These are phyloP conservation scores for Camelina laxa DNA, from an alignment of 345 rosid species.

Conservation along the genomic window DNA sequence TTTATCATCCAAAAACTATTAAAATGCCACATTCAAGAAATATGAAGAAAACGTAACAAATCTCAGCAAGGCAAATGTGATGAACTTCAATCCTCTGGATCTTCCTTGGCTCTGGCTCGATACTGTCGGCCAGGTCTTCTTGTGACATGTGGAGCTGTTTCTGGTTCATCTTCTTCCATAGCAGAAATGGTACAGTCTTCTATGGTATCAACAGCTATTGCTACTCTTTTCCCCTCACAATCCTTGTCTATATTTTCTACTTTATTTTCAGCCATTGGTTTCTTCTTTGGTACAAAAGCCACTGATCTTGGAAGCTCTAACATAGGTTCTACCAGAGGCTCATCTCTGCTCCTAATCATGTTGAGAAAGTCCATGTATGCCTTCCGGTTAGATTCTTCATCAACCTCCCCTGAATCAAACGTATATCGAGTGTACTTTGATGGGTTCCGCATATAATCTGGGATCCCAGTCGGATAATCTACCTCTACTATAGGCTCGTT, in stretches of 20 bases:
- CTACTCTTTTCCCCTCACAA: constrained; percentile 40
- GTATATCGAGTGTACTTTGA: constrained; percentile 73
- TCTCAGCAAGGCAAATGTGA: neutral
- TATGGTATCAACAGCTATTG: constrained; percentile 52
- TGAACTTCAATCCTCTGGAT: constrained; percentile 45
- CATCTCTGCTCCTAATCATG: constrained; percentile 44
- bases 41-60: neutral
- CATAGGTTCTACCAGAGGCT: constrained; percentile 43
- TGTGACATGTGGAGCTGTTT: constrained; percentile 24
- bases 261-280: constrained; percentile 41
- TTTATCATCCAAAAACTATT: neutral
- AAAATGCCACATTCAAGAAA: neutral
- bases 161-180: constrained; percentile 77
- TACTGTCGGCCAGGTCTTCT: constrained; percentile 60
- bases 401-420: constrained; percentile 61
- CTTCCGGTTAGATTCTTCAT: constrained; percentile 67
- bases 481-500: constrained; percentile 36
- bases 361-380: constrained; percentile 70
- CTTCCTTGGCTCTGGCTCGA: constrained; percentile 53
- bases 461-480: constrained; percentile 51
- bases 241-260: constrained; percentile 38
- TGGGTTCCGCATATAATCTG: constrained; percentile 82
- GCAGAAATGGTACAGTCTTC: constrained; percentile 51
- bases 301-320: constrained; percentile 60
- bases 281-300: constrained; percentile 71